Base-by-base conservation (phyloP, 2,329 filamentous ascomycete species). In the Ceratocystis eucalypticola region DNA sequence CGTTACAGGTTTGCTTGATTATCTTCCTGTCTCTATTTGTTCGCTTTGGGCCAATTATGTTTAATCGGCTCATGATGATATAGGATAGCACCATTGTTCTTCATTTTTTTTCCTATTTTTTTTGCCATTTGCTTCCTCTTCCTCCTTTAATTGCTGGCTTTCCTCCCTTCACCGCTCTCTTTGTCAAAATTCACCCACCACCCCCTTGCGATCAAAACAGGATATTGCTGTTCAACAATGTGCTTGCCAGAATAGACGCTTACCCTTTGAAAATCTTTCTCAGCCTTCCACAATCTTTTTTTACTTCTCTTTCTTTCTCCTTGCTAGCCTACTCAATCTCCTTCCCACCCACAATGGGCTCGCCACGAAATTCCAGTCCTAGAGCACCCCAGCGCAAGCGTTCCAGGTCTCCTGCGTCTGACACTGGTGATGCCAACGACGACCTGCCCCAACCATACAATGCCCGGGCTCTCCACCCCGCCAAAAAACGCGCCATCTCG, bases 381-480 rank as follows among this genome's bases (percentile, higher is more conserved):
- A 15, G 2, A 1, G 12, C 7, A 17, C 12, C n/a, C 8, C 76
- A 76, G 69, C 76, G 75, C 61, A 77, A 73, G 69, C 73, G 74
- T 68, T 76, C 75, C 33, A 68, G 71, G 45, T 77, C 77, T 15
- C 75, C 76, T 0, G 7, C 30, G 7, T 12, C 55, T 7, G 55
- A 25, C 12, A 30, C 28, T 3, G 55, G 22, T 22, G 48, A 22
- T 5, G 46, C 69, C 45, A 66, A 69, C 66, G 77, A 79, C 64
- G 76, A 79, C 48, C 78, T 83, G 4, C 83, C 83, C 7, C 82
- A 84, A 69, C 82, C 83, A 4, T 85, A 84, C 75, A 82, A 85
- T 70, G 83, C 83, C 25, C 81, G 80, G 70, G 78, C 78, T 53
- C 78, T 85, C 25, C 81, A 83, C 69, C 78, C 82, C 1, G 81